A percentile compares a stretch with the other conserved stretches of the same genome.
phyloP scores from a whole-genome alignment of 2,329 filamentous ascomycete species.

The Sphaceloma murrayae region DNA sequence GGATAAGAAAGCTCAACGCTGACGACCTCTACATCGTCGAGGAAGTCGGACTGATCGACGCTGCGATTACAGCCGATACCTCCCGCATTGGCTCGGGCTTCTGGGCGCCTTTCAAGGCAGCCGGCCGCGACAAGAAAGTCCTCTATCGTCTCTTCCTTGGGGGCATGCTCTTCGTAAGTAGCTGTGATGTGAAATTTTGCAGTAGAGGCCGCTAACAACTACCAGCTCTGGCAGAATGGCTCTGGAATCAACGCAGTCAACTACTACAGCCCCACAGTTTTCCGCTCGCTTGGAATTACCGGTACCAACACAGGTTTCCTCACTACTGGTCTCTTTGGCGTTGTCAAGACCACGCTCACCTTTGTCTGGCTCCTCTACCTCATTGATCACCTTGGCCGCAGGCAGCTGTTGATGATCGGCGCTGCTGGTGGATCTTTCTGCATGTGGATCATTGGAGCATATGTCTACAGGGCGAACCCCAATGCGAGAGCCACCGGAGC shows the following conservation, averaged over 20 bases:
- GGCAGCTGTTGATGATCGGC: conserved; percentile 56
- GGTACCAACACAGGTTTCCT: conserved; percentile 51
- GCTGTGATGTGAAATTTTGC: not conserved
- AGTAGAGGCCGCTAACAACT: not conserved
- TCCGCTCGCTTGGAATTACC: conserved; percentile 54
- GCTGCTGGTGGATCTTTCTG: conserved; percentile 52
- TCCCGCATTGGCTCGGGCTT: conserved; percentile 58
- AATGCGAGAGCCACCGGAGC: conserved; percentile 26
- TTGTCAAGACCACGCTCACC: conserved; percentile 62
- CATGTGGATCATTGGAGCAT: conserved; percentile 56
- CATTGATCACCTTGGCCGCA: conserved; percentile 54
- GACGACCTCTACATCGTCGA: conserved; percentile 61
- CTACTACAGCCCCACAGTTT: conserved; percentile 62
- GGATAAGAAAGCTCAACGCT: conserved; percentile 51
- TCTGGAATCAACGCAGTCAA: conserved; percentile 70
- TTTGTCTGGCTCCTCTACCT: conserved; percentile 60
- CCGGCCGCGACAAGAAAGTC: conserved; percentile 24
- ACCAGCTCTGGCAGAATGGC: conserved; percentile 61
- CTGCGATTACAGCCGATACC: conserved; percentile 56
- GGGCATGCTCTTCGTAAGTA: conserved; percentile 19
- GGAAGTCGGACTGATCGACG: conserved; percentile 61
- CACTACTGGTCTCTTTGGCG: conserved; percentile 67
- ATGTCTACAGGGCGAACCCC: conserved; percentile 44
- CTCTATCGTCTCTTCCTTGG: conserved; percentile 21
- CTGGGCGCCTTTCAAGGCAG: conserved; percentile 58